Evolutionary conservation across 768 basidiomycete species (phyloP).

Genomic region (Suillus discolor): DNA sequence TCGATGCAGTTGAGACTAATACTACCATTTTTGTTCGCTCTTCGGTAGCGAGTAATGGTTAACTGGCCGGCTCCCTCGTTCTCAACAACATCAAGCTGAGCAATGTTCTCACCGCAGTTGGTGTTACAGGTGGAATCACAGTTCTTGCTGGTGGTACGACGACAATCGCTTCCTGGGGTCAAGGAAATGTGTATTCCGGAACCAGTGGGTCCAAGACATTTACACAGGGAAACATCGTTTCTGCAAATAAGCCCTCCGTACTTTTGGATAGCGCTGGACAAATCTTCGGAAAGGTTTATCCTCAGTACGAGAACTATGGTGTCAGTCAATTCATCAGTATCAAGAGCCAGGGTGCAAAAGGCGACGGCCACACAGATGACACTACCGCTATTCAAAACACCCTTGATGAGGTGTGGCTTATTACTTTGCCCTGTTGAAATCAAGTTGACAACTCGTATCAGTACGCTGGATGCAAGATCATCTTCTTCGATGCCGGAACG

Average conservation of each 20-base stretch:
- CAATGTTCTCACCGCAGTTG: conserved; percentile 43
- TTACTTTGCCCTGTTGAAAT: background rate
- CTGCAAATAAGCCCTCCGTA: conserved; percentile 55
- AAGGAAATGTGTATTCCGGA: conserved; percentile 73
- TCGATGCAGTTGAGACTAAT: conserved; percentile 46
- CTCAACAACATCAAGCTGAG: conserved; percentile 39
- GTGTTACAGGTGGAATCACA: conserved; percentile 35
- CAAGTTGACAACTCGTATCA: conserved; percentile 28
- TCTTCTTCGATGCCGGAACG: conserved; percentile 76
- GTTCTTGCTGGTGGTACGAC: conserved; percentile 39
- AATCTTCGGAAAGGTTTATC: conserved; percentile 64
- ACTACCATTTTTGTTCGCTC: conserved; percentile 49
- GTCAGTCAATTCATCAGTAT: conserved; percentile 73
- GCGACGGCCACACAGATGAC: conserved; percentile 79
- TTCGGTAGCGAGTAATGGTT: conserved; percentile 34
- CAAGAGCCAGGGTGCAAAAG: conserved; percentile 66
- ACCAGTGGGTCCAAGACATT: conserved; percentile 43
- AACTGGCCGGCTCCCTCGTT: conserved; percentile 39
- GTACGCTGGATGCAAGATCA: conserved; percentile 76
- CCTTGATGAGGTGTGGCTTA: conserved; percentile 51
- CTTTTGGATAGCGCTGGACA: conserved; percentile 60
- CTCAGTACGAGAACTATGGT: conserved; percentile 67
- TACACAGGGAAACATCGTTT: conserved; percentile 50
- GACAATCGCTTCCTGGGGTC: conserved; percentile 61
- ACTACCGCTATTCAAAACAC: conserved; percentile 65